Conservation (phyloP, 2,329 filamentous ascomycete species). For the Lasiodiplodia theobromae region DNA sequence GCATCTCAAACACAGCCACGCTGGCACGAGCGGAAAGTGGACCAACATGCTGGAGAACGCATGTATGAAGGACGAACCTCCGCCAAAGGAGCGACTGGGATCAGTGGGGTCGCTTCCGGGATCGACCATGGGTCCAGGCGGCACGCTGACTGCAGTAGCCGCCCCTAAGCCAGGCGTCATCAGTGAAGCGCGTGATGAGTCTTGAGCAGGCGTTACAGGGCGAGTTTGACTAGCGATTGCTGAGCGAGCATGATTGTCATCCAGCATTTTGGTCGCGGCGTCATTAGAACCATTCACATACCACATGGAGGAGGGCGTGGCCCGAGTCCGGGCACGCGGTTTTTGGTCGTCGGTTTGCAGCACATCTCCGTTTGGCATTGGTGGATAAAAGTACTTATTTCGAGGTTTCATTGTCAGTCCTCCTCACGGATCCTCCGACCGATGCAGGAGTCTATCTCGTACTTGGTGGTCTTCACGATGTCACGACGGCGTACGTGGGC, state of each 20-base stretch:
- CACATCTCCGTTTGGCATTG: constrained; percentile 27
- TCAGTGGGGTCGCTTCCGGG: constrained; percentile 43
- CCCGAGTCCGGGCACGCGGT: neutral
- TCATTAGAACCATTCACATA: constrained; percentile 30
- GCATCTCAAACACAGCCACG: constrained; percentile 97
- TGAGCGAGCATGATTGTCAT: constrained; percentile 30
- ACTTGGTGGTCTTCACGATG: constrained; percentile 29
- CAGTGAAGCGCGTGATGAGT: constrained; percentile 49
- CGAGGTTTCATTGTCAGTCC: constrained; percentile 18
- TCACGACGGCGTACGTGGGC: constrained; percentile 28
- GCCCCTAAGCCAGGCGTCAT: constrained; percentile 44
- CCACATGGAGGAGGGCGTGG: constrained; percentile 13
- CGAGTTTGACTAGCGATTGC: constrained; percentile 27
- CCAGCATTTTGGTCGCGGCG: constrained; percentile 28
- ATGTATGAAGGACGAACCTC: constrained; percentile 90
- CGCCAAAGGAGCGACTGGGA: constrained; percentile 54
- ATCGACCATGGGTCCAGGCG: constrained; percentile 36
- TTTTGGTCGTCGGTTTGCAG: constrained; percentile 26
- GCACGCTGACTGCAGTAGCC: constrained; percentile 33
- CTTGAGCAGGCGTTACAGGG: constrained; percentile 37
- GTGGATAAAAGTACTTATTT: constrained; percentile 29
- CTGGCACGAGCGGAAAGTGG: constrained; percentile 96
- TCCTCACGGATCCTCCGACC: constrained; percentile 12
- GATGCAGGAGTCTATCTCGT: constrained; percentile 25
- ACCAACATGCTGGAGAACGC: constrained; percentile 97